phyloP scores from a whole-genome alignment of 257 asterid species.

The Sherardia arvensis region DNA sequence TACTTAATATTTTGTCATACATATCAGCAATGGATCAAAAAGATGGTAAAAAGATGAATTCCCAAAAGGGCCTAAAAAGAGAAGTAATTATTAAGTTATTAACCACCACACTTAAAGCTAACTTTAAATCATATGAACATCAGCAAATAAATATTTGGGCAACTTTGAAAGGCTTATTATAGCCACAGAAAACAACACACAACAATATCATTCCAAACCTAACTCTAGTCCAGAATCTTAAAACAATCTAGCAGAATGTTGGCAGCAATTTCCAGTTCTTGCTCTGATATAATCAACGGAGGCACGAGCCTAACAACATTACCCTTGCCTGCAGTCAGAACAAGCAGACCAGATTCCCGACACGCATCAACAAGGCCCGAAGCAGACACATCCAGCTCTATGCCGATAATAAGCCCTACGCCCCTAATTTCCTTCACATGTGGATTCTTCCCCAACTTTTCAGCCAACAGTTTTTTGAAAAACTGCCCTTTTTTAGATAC shows the following conservation, averaged over 20 bases:
- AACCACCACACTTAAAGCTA: too few species aligned
- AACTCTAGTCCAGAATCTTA: slow-evolving; percentile 47
- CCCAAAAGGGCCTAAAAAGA: neutral
- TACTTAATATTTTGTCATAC: too few species aligned
- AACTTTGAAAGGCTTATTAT: neutral
- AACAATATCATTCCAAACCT: slow-evolving; percentile 6
- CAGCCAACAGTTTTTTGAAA: slow-evolving; percentile 41
- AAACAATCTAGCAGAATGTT: slow-evolving; percentile 48
- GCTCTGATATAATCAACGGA: slow-evolving; percentile 64
- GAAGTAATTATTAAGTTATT: too few species aligned
- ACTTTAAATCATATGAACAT: neutral
- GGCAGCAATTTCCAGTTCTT: slow-evolving; percentile 57
- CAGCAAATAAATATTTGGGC: neutral
- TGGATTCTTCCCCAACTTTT: slow-evolving; percentile 45
- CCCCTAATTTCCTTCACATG: slow-evolving; percentile 85
- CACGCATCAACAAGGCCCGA: slow-evolving; percentile 72
- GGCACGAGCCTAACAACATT: slow-evolving; percentile 83
- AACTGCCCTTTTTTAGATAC: slow-evolving; percentile 62
- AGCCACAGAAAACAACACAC: neutral
- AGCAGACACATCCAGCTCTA: slow-evolving; percentile 76
- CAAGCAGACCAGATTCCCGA: slow-evolving; percentile 63
- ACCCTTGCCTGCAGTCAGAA: slow-evolving; percentile 90
- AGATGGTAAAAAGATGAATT: too few species aligned
- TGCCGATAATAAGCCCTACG: slow-evolving; percentile 66
- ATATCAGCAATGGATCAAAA: too few species aligned